Conservation (phyloP, 2,329 filamentous ascomycete genomes). For the Apiospora hydei region DNA sequence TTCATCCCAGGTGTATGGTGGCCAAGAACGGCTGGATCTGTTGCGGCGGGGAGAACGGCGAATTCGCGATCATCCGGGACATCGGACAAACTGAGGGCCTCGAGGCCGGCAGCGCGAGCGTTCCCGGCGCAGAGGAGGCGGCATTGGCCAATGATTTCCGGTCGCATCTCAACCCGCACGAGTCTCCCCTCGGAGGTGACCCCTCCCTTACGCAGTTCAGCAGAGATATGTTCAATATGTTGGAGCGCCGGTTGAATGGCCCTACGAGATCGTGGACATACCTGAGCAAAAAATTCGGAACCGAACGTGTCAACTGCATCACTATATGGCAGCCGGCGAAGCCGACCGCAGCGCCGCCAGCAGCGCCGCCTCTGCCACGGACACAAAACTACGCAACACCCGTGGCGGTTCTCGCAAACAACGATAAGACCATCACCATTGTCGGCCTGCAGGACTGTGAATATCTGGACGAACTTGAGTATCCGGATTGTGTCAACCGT, state of each 20-base stretch:
- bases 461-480: conserved; percentile 72
- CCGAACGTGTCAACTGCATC: conserved; percentile 71
- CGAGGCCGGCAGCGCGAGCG: conserved; percentile 29
- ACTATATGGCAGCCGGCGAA: conserved; percentile 67
- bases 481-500: conserved; percentile 90
- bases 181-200: conserved; percentile 43
- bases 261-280: conserved; percentile 55
- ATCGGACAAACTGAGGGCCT: conserved; percentile 37
- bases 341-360: conserved; percentile 37
- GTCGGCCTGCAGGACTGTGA: conserved; percentile 74
- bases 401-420: conserved; percentile 84
- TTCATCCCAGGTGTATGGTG: conserved; percentile 84
- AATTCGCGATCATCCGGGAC: conserved; percentile 80
- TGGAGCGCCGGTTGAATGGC: conserved; percentile 43
- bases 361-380: conserved; percentile 35
- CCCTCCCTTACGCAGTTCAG: conserved; percentile 42
- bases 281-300: conserved; percentile 62
- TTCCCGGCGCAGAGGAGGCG: conserved; percentile 33
- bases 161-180: conserved; percentile 34
- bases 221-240: conserved; percentile 42
- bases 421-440: conserved; percentile 88
- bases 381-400: conserved; percentile 55
- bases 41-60: conserved; percentile 86
- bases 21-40: conserved; percentile 88
- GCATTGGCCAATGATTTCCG: conserved; percentile 36